These are phyloP conservation scores for Mucor saturninus DNA, from an alignment of 371 early-diverging fungal genomes.

Conservation along the genomic window DNA sequence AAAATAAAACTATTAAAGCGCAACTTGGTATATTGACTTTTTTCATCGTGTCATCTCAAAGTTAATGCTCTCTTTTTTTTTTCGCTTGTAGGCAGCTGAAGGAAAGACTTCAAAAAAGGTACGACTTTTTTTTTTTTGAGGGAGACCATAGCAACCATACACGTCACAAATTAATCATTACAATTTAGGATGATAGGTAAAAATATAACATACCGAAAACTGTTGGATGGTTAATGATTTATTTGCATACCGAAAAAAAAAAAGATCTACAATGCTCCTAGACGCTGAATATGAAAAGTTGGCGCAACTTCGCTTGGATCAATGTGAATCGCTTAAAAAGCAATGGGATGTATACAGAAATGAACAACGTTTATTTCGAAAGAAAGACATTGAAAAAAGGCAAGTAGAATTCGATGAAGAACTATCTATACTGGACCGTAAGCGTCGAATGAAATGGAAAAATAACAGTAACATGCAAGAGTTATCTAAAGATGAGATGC, in stretches of 20 bases:
- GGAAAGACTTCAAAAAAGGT: neutral
- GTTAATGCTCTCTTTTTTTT: neutral
- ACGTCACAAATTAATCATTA: neutral
- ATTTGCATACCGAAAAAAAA: too few relatives aligned
- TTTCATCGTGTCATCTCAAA: neutral
- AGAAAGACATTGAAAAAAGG: conserved; percentile 21
- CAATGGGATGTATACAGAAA: conserved; percentile 25
- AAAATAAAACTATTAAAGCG: conserved; percentile 8
- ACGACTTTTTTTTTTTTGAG: neutral
- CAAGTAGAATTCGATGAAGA: conserved; percentile 29
- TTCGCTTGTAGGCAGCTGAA: neutral
- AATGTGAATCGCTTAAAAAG: conserved; percentile 6
- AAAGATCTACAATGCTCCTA: neutral
- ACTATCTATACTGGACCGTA: conserved; percentile 5
- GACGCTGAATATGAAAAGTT: conserved; percentile 24
- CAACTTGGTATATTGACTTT: neutral
- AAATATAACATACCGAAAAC: neutral
- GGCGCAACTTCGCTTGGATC: conserved; percentile 19
- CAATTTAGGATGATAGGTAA: neutral
- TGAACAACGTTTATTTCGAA: conserved; percentile 11
- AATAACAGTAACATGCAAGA: neutral
- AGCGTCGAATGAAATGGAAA: conserved; percentile 9
- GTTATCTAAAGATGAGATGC: neutral
- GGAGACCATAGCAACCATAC: neutral
- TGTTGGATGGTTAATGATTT: too few relatives aligned